Evolutionary conservation across 768 basidiomycete genomes (phyloP).

Genomic region (Tulasnella sp.): DNA sequence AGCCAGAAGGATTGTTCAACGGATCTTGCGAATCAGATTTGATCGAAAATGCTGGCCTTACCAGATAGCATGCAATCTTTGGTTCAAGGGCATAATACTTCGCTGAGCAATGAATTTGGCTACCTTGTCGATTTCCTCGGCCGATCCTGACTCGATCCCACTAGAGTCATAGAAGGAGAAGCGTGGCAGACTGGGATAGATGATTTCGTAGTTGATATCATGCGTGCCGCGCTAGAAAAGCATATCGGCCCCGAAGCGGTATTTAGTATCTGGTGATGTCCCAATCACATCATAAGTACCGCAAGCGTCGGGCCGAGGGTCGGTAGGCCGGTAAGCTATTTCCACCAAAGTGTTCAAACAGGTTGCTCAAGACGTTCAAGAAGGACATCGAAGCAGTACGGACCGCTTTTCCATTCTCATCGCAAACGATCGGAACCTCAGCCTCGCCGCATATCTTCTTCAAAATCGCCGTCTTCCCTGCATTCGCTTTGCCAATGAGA

Average conservation of each 20-base stretch:
- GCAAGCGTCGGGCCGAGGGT: too few relatives aligned
- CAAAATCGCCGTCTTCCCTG: neutral
- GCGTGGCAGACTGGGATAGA: neutral
- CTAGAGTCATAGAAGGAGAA: neutral
- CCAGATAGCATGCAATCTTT: neutral
- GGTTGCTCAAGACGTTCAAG: too few relatives aligned
- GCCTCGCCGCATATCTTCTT: neutral
- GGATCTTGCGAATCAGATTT: neutral
- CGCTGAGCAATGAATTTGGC: neutral
- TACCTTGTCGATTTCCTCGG: neutral
- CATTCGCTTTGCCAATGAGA: conserved; percentile 18
- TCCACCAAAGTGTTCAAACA: too few relatives aligned
- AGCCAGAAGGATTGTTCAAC: too few relatives aligned
- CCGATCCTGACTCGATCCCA: neutral
- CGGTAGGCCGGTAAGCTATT: too few relatives aligned
- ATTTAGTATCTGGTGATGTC: too few relatives aligned
- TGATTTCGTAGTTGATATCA: neutral
- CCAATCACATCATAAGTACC: too few relatives aligned
- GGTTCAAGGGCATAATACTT: neutral
- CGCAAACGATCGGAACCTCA: too few relatives aligned
- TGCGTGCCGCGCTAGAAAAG: conserved; percentile 2
- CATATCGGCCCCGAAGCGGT: too few relatives aligned
- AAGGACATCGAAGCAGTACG: too few relatives aligned
- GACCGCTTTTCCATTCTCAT: too few relatives aligned
- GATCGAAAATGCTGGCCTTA: neutral